phyloP scores from a whole-genome alignment of 2,329 filamentous ascomycete genomes.

The Colletotrichum orchidophilum region DNA sequence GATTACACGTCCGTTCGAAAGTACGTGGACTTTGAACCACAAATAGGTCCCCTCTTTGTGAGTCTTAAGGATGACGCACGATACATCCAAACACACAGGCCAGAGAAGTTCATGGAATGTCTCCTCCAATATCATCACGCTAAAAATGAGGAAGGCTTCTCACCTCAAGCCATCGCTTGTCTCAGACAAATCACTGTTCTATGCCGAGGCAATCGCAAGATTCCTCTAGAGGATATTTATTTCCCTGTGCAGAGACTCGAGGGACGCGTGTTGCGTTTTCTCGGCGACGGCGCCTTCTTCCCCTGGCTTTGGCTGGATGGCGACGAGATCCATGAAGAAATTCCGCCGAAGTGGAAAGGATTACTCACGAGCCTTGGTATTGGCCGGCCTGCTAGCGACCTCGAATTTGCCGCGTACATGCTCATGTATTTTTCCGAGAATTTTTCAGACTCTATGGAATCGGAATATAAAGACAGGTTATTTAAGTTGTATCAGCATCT shows the following conservation, averaged over 20 bases:
- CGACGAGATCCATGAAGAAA: not conserved
- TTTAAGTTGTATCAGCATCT: not conserved
- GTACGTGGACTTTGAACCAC: not conserved
- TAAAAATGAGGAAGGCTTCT: not conserved
- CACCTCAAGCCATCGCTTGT: not conserved
- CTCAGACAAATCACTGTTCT: no score
- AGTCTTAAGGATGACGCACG: not conserved
- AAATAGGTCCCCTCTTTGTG: not conserved
- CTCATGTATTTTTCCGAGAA: not conserved
- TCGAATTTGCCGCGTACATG: slow-evolving; percentile 14
- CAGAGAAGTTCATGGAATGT: slow-evolving; percentile 4
- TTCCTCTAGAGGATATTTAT: not conserved
- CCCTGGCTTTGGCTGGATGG: slow-evolving; percentile 22
- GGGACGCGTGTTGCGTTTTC: not conserved
- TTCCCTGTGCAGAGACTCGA: not conserved
- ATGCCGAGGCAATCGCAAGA: not conserved
- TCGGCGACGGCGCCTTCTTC: not conserved
- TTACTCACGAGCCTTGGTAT: slow-evolving; percentile 7
- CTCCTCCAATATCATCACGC: not conserved
- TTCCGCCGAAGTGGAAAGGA: slow-evolving; percentile 18
- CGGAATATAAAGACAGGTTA: not conserved
- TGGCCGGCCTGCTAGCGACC: not conserved
- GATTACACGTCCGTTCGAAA: no score
- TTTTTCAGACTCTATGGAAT: not conserved
- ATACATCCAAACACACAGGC: not conserved